Base-by-base conservation (phyloP, 2,329 filamentous ascomycete genomes). In the Apiospora hydei region DNA sequence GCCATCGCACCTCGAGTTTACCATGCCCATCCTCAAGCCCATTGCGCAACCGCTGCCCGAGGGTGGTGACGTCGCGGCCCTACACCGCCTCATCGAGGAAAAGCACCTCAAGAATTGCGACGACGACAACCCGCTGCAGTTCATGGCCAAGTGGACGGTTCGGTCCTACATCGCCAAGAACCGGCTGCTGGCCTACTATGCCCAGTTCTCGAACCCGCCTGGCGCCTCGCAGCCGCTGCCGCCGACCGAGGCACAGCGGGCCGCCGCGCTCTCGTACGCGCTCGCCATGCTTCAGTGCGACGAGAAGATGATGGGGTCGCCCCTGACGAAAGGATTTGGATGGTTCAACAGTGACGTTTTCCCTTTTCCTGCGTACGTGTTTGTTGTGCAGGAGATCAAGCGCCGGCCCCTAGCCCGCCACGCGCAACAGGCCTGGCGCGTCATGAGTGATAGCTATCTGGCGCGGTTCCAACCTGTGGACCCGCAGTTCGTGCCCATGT, bases 171-270 rank as follows among this genome's bases (percentile, higher is more conserved):
- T 88, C 21, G 83, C 85, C 0, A 87, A 85, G 77, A 75, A 72
- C 70, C 82, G 80, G 3, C 82, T 88, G 4, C 70, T 87, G 69
- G 82, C 86, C 69, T 76, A 84, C 71, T 82, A 85, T 72, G 79
- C 81, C 0, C 78, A 53, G 71, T 38, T 41, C 34, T 64, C 34
- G 18, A 24, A 41, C 34, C 30, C 34, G 5, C 51, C 5, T 6
- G 18, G 73, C 41, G 71, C 74, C 0, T 70, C 68, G 8, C 74
- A 74, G 4, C 68, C 75, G 4, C 57, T 68, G 44, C 71, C 70
- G 1, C 76, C 75, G 38, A 77, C 76, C 8, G 78, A 80, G 1
- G 70, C 70, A 49, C 67, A 71, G 46, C 77, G 75, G 8, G 75
- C 81, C 51, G 69, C 51, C 44, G 77, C 77, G 8, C 72, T 78